A percentile compares a stretch with the other conserved stretches of the same genome.
phyloP scores from a whole-genome alignment of 495 filamentous ascomycete species.

The Staphylotrichum tortipilum region DNA sequence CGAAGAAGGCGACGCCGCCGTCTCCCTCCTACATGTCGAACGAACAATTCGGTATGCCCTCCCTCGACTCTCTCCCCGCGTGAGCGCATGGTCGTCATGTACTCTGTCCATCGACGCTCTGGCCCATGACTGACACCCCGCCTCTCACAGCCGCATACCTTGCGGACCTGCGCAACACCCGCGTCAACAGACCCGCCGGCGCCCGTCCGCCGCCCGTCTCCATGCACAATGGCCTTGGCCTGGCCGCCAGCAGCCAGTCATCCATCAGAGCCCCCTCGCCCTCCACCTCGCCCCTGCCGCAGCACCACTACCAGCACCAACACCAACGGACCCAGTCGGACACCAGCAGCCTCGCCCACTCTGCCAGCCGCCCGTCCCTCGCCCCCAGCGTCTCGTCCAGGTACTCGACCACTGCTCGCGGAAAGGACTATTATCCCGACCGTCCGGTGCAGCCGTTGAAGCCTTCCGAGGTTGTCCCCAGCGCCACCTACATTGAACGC shows the following conservation, averaged over 20 bases:
- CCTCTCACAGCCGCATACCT: conserved; percentile 59
- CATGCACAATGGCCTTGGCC: conserved; percentile 22
- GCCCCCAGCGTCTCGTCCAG: conserved; percentile 35
- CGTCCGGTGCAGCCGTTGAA: conserved; percentile 31
- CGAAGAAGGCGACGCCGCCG: conserved; percentile 59
- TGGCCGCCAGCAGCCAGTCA: conserved; percentile 20
- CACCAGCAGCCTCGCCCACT: background rate
- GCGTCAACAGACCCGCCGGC: conserved; percentile 65
- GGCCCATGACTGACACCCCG: conserved; percentile 17
- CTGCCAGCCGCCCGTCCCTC: conserved; percentile 26
- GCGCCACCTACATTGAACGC: conserved; percentile 65
- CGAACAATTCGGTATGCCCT: conserved; percentile 67
- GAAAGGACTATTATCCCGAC: conserved; percentile 39
- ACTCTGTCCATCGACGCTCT: conserved; percentile 1
- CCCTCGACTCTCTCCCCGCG: conserved; percentile 14
- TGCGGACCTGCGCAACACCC: conserved; percentile 69
- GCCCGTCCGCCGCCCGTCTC: conserved; percentile 63
- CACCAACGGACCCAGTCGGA: conserved; percentile 31
- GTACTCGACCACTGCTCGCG: conserved; percentile 29
- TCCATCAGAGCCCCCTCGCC: conserved; percentile 33
- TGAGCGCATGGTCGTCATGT: no score
- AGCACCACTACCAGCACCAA: conserved; percentile 20
- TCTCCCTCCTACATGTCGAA: conserved; percentile 76
- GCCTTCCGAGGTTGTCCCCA: conserved; percentile 46
- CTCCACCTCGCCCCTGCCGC: conserved; percentile 30